Conservation (phyloP, 768 basidiomycete genomes). For the Tylopilus cervinicoccineus region DNA sequence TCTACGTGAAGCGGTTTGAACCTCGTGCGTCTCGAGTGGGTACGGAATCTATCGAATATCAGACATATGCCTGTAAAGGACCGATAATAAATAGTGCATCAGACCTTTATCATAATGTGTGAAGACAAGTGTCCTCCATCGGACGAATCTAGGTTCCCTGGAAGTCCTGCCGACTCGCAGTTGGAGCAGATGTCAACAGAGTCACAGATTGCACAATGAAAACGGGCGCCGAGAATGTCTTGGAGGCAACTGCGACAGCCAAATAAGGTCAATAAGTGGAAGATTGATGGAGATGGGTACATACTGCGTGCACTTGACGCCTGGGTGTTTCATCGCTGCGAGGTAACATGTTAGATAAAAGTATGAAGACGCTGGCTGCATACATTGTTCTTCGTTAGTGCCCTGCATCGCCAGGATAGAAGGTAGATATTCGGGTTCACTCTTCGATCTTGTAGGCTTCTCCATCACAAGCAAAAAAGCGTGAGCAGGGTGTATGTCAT, state of each 20-base stretch:
- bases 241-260: slow-evolving; percentile 63
- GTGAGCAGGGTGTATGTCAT: slow-evolving; percentile 88
- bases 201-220: slow-evolving; percentile 89
- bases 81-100: neutral
- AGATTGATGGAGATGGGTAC: slow-evolving; percentile 25
- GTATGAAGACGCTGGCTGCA: slow-evolving; percentile 19
- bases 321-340: slow-evolving; percentile 71
- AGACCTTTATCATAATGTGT: slow-evolving; percentile 93
- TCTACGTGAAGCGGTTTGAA: slow-evolving; percentile 69
- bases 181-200: slow-evolving; percentile 83
- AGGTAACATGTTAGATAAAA: slow-evolving; percentile 5
- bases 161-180: slow-evolving; percentile 82
- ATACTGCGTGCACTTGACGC: slow-evolving; percentile 84
- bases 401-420: slow-evolving; percentile 31
- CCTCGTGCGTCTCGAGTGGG: slow-evolving; percentile 69
- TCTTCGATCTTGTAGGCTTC: slow-evolving; percentile 39
- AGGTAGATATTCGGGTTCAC: slow-evolving; percentile 36
- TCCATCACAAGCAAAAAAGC: slow-evolving; percentile 83
- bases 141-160: slow-evolving; percentile 73
- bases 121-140: slow-evolving; percentile 79
- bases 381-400: slow-evolving; percentile 58
- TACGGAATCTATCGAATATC: slow-evolving; percentile 66
- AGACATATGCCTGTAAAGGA: neutral
- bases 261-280: neutral
- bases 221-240: slow-evolving; percentile 88